Evolutionary conservation across 768 basidiomycete species (phyloP), one percentile per base, ranked within the genome.

Genomic region (Boletus coccyginus): DNA sequence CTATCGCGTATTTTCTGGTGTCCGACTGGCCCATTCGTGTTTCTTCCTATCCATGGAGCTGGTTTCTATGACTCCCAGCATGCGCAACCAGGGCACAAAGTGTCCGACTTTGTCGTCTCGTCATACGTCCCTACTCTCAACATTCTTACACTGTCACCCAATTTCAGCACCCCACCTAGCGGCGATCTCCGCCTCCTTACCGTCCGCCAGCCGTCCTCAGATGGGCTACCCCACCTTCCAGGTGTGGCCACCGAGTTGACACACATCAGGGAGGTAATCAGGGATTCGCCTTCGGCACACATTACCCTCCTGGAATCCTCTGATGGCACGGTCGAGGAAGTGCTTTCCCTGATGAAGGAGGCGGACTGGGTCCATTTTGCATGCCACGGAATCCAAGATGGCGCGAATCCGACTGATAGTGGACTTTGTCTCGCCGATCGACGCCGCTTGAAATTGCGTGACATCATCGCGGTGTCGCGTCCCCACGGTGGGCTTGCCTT

Each of bases 221-320:
- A 57, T 17, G 61, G 60, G 2, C 47, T 42, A 12, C 3, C 1
- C 9, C 40, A 36, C 21, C 53, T 69, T 5, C 62, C 52, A 3
- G 58, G 56, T 19, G 45, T 58, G 7, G 46, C 59, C 12, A 56
- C 57, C 1, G 55, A 54, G 62, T 61, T 52, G 71, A 61, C 39
- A 71, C 70, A 51, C 67, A 71, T 21, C 32, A 48, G n/a, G 5
- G 1, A 13, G 1, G 29, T 57, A 0, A 10, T 58, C 16, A 2
- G 9, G 3, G 19, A 17, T 10, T 29, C 52, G 3, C 19, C 45
- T 6, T 51, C 33, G 9, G 19, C 40, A 7, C 19, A 3, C 13
- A 47, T 39, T 29, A 38, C 13, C 10, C n/a, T 60, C 13, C 7
- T 46, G 5, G 46, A 54, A 14, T 47, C 52, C 4, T 31, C 48